Conservation (phyloP, 495 filamentous ascomycete genomes). For the Tuber microsphaerosporum region DNA sequence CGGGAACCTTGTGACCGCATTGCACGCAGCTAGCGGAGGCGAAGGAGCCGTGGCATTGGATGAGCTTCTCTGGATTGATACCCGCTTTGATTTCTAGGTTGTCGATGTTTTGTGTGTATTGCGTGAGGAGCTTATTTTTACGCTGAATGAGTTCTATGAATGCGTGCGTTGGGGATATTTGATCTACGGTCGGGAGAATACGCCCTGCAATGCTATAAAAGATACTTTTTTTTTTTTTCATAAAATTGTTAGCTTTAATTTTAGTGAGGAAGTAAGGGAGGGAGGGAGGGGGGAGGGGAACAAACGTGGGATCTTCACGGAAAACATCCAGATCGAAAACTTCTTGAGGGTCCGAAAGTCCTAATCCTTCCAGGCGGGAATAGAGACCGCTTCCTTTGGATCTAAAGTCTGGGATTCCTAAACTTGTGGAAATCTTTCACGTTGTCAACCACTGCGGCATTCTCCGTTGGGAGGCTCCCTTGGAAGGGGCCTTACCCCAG, state of each 20-base stretch:
- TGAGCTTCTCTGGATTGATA: conserved; percentile 71
- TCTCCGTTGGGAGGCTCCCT: background rate
- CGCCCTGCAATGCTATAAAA: conserved; percentile 91
- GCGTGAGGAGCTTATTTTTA: conserved; percentile 82
- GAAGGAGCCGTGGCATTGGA: conserved; percentile 95
- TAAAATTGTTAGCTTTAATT: conserved; percentile 10
- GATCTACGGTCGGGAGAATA: conserved; percentile 68
- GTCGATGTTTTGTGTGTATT: conserved; percentile 98
- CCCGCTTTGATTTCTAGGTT: conserved; percentile 88
- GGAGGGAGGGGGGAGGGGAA: background rate
- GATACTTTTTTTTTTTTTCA: conserved; percentile 45
- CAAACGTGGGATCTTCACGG: conserved; percentile 63
- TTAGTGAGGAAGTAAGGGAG: background rate
- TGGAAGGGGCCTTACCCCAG: conserved; percentile 53
- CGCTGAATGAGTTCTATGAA: conserved; percentile 94
- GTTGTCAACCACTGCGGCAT: background rate
- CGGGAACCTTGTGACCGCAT: conserved; percentile 66
- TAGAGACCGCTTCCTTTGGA: conserved; percentile 82
- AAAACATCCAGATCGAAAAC: conserved; percentile 89
- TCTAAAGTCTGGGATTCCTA: conserved; percentile 85
- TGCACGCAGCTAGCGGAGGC: conserved; percentile 85
- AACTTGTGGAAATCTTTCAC: conserved; percentile 68
- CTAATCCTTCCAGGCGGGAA: conserved; percentile 64
- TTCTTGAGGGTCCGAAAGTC: conserved; percentile 79
- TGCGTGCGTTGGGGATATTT: conserved; percentile 81